phyloP scores from a whole-genome alignment of 108 stramenopile genomes.

The Parietichytrium sp. region DNA sequence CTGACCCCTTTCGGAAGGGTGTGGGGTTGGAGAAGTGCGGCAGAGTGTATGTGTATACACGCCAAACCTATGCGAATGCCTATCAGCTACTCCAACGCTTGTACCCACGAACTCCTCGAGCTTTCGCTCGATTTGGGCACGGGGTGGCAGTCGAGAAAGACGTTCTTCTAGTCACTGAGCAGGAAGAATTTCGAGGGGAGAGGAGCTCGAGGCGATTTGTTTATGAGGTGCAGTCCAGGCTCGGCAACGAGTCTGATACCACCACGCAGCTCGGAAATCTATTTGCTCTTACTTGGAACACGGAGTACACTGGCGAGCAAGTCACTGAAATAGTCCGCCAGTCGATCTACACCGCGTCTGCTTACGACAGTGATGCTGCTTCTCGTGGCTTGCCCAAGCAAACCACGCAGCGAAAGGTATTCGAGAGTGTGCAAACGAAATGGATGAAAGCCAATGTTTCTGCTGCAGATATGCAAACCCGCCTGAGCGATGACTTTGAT shows the following conservation, averaged over 20 bases:
- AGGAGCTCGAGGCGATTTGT: neutral
- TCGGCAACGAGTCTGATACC: neutral
- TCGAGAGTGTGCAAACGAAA: neutral
- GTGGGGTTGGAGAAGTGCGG: neutral
- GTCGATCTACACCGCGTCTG: neutral
- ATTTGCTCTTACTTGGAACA: constrained; percentile 30
- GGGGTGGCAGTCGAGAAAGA: neutral
- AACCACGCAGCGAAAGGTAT: neutral
- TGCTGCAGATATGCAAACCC: neutral
- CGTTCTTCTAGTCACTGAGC: neutral
- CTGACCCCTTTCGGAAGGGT: neutral
- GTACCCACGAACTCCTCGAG: neutral
- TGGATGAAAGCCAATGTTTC: neutral
- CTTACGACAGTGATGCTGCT: no score
- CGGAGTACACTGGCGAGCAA: neutral
- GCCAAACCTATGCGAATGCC: neutral
- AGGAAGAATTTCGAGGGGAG: neutral
- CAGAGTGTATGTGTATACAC: constrained; percentile 3
- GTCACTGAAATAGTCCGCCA: neutral
- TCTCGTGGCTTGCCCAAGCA: neutral
- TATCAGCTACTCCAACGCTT: neutral
- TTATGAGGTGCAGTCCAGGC: neutral
- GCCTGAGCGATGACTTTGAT: neutral
- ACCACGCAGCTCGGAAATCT: neutral
- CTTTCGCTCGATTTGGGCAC: neutral